Percentiles rank a stretch among this genome's conserved stretches.
Conservation (phyloP, 2,329 filamentous ascomycete species). For the Polychaeton citri region DNA sequence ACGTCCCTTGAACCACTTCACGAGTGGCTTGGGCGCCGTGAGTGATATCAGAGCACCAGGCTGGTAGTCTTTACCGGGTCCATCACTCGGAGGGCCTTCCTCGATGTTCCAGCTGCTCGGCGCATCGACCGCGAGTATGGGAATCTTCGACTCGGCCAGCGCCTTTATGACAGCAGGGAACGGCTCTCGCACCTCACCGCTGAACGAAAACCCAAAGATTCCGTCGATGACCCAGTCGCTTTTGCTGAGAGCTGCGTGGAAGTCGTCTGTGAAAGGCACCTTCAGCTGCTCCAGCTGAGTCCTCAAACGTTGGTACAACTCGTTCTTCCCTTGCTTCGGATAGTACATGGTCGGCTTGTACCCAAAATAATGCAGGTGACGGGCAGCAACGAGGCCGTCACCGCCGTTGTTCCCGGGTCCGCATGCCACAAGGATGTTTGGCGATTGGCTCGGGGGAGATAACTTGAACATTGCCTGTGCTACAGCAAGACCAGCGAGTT, state of each 20-base stretch:
- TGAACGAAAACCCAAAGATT: conserved; percentile 92
- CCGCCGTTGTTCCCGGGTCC: conserved; percentile 72
- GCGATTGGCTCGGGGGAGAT: conserved; percentile 60
- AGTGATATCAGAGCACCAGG: conserved; percentile 72
- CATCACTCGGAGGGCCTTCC: conserved; percentile 62
- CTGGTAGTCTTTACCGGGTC: conserved; percentile 66
- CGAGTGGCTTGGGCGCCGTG: conserved; percentile 84
- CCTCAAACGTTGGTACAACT: conserved; percentile 74
- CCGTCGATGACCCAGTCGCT: conserved; percentile 81
- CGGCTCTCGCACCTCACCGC: conserved; percentile 80
- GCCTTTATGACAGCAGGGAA: conserved; percentile 71
- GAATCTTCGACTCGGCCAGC: conserved; percentile 57
- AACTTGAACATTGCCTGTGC: conserved; percentile 83
- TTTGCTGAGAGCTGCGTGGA: conserved; percentile 49
- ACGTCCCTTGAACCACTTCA: conserved; percentile 68
- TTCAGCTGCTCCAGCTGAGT: conserved; percentile 75
- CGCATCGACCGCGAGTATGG: conserved; percentile 80
- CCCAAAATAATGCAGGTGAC: conserved; percentile 83
- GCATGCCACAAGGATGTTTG: conserved; percentile 72
- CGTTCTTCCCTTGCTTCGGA: conserved; percentile 80
- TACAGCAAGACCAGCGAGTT: conserved; percentile 82
- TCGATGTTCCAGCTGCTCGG: conserved; percentile 94
- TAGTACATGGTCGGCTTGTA: conserved; percentile 85
- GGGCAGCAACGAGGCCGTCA: conserved; percentile 85
- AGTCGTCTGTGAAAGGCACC: conserved; percentile 75